Evolutionary conservation across 371 early-diverging fungal genomes (phyloP).

Genomic region (Lichtheimia corymbifera): DNA sequence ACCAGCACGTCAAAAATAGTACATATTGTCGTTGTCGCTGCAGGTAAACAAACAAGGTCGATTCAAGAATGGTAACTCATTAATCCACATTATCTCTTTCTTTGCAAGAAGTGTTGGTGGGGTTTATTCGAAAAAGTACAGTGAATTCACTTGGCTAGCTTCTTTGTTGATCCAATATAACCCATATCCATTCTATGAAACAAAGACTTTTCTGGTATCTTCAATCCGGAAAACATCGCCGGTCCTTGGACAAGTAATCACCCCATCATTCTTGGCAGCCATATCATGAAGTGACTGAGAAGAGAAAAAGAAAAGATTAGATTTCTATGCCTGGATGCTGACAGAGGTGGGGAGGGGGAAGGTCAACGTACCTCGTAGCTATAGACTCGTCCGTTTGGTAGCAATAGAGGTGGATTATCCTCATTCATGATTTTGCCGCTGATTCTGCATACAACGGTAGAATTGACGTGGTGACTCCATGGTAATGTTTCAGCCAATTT

Average conservation of each 20-base stretch:
- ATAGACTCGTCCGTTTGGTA: constrained; percentile 96
- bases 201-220: constrained; percentile 85
- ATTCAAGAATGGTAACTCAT: too few species aligned
- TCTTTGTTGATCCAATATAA: too few species aligned
- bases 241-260: constrained; percentile 83
- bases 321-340: not conserved
- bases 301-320: not conserved
- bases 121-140: too few species aligned
- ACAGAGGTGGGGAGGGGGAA: too few species aligned
- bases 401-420: constrained; percentile 91
- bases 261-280: constrained; percentile 74
- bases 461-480: constrained; percentile 90
- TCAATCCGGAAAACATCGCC: constrained; percentile 60
- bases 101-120: too few species aligned
- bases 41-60: too few species aligned
- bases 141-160: too few species aligned
- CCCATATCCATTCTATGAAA: constrained; percentile 48
- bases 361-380: constrained; percentile 64
- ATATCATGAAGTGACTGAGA: constrained; percentile 77
- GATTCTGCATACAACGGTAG: constrained; percentile 89
- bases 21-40: too few species aligned
- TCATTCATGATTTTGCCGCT: constrained; percentile 91
- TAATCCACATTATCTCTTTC: too few species aligned
- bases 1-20: too few species aligned
- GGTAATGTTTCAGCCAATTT: constrained; percentile 83